Conservation (phyloP, 306 rosid species). For the Cicer yamashitae region DNA sequence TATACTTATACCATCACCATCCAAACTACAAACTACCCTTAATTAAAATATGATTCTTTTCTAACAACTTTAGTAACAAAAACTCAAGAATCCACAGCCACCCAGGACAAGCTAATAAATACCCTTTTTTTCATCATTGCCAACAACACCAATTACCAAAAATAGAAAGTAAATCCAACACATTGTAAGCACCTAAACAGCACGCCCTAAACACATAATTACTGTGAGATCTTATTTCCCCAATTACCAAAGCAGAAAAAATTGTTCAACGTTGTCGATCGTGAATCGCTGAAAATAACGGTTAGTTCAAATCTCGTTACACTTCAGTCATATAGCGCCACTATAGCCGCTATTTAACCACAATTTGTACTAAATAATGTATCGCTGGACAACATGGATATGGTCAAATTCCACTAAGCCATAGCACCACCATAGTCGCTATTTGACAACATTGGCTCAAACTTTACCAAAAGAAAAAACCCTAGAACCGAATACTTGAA, state of each 20-base stretch:
- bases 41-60: slow-evolving; percentile 21
- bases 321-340: too few relatives aligned
- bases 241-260: slow-evolving; percentile 22
- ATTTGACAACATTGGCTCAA: background rate
- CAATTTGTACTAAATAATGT: too few relatives aligned
- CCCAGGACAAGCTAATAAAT: background rate
- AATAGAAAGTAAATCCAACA: slow-evolving; percentile 1
- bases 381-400: too few relatives aligned
- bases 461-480: background rate
- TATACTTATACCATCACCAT: background rate
- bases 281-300: too few relatives aligned
- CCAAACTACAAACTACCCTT: slow-evolving; percentile 1
- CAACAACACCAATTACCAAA: background rate
- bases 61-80: slow-evolving; percentile 9
- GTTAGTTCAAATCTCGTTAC: too few relatives aligned
- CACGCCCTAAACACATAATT: background rate
- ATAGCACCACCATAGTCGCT: too few relatives aligned
- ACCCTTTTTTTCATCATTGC: slow-evolving; percentile 8
- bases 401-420: too few relatives aligned
- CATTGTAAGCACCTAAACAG: background rate
- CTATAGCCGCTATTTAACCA: too few relatives aligned
- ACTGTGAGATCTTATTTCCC: background rate
- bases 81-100: slow-evolving; percentile 23
- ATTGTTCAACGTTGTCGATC: background rate
- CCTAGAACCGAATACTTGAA: background rate